Evolutionary conservation across 768 basidiomycete genomes (phyloP).

Genomic region (Serendipita sp.): DNA sequence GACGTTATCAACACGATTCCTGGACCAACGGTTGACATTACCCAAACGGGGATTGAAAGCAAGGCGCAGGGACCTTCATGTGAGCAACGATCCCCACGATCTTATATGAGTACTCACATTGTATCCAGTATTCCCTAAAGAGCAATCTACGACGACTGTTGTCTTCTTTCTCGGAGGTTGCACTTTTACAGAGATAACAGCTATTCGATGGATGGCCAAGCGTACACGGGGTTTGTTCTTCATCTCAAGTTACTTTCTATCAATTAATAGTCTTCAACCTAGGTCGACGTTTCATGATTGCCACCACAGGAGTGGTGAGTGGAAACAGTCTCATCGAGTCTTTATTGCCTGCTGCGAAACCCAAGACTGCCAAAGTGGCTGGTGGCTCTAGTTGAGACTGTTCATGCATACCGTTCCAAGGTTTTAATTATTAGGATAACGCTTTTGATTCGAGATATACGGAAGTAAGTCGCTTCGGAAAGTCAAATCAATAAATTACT

Average conservation of each 20-base stretch:
- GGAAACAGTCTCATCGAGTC: slow-evolving; percentile 11
- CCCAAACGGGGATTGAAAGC: slow-evolving; percentile 18
- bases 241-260: not conserved
- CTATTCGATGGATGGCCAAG: slow-evolving; percentile 77
- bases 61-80: not conserved
- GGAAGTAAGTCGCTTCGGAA: not conserved
- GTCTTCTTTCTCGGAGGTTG: slow-evolving; percentile 97
- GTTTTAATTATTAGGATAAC: too few relatives aligned
- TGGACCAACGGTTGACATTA: slow-evolving; percentile 72
- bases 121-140: slow-evolving; percentile 25
- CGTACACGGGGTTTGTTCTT: slow-evolving; percentile 56
- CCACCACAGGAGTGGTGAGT: slow-evolving; percentile 14
- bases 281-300: slow-evolving; percentile 12
- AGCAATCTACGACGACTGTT: slow-evolving; percentile 62
- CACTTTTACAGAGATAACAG: slow-evolving; percentile 94
- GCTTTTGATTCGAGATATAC: too few relatives aligned
- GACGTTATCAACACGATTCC: slow-evolving; percentile 70
- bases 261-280: not conserved
- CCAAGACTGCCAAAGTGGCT: not conserved
- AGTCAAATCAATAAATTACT: too few relatives aligned
- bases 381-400: not conserved
- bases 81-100: slow-evolving; percentile 17
- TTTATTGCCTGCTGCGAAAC: not conserved
- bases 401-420: too few relatives aligned
- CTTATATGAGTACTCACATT: not conserved